phyloP scores from a whole-genome alignment of 2,329 filamentous ascomycete genomes.

The Acrodontium crateriforme region DNA sequence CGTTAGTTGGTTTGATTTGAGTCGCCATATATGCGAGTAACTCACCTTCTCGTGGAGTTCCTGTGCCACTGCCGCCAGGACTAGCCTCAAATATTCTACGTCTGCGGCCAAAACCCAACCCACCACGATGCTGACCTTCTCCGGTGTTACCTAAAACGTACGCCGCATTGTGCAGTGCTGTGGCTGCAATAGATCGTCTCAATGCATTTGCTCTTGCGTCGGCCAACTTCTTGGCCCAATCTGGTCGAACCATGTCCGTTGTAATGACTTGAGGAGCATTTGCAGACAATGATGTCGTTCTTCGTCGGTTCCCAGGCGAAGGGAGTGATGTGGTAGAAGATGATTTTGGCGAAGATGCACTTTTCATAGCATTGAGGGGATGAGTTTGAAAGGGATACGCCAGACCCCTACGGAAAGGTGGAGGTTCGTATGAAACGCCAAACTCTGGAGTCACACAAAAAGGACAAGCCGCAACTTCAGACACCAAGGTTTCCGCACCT shows the following conservation, averaged over 20 bases:
- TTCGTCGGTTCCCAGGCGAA: constrained; percentile 34
- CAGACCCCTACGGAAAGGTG: constrained; percentile 75
- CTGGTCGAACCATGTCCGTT: constrained; percentile 80
- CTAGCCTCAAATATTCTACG: constrained; percentile 40
- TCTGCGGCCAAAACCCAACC: constrained; percentile 31
- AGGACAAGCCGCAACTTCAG: constrained; percentile 81
- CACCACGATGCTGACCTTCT: constrained; percentile 18
- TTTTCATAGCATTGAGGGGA: constrained; percentile 63
- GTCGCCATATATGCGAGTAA: constrained; percentile 5
- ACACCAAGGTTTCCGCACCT: constrained; percentile 56
- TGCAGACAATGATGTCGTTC: constrained; percentile 62
- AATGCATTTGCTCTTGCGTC: constrained; percentile 74
- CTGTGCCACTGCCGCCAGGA: constrained; percentile 30
- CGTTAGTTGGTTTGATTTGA: constrained; percentile 11
- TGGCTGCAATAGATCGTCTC: constrained; percentile 78
- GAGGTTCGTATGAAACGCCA: constrained; percentile 85
- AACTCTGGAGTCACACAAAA: constrained; percentile 94
- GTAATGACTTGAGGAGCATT: constrained; percentile 77
- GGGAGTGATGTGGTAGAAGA: constrained; percentile 27
- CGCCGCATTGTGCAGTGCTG: constrained; percentile 84
- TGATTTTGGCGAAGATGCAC: constrained; percentile 64
- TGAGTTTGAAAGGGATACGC: constrained; percentile 47
- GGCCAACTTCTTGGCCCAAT: constrained; percentile 84
- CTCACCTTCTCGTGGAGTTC: constrained; percentile 27
- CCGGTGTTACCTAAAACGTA: constrained; percentile 61